Evolutionary conservation across 768 basidiomycete genomes (phyloP), one percentile per base, ranked within the genome.

Genomic region (Stropharia rugosoannulata): DNA sequence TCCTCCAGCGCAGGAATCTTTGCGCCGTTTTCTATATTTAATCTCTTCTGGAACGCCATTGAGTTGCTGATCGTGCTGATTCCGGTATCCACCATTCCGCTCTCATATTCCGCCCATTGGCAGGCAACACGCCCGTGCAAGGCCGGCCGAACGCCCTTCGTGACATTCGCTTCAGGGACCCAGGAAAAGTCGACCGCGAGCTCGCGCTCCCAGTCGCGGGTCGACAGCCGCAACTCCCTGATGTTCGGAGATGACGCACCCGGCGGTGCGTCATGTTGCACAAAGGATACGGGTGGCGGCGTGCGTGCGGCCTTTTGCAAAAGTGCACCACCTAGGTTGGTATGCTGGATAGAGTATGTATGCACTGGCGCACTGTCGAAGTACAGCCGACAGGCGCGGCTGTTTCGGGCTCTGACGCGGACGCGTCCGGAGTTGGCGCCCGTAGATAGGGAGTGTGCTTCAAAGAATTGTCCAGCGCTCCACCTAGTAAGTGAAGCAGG

Each of bases 1-100:
- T 91, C 89, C 64, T 90, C 87, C 44, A 82, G 73, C 2, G 88
- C 87, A 4, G 89, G 88, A 16, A 90, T 87, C 70, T 74, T 79
- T 10, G 72, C 61, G 18, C 62, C 61, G 12, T 49, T 43, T 10
- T 42, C 51, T 16, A 36, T 41, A 43, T 38, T 49, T 32, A 45
- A 50, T 32, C 12, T 19, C 29, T 69, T 77, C 22, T 62, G 10
- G 35, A 11, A 36, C 19, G 46, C 6, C 25, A 32, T 13, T 39
- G 46, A 46, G 39, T 38, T 13, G 35, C 39, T 59, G 65, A 42
- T 49, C 18, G 16, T 22, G 19, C 32, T 61, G 15, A 56, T 49
- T 15, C 75, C 75, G 57, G 76, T 72, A 40, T 82, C 83, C 11
- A 81, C 66, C 59, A 75, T 79, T 41, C 66, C 83, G 61, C 80